Conservation (phyloP, 1,284 basidiomycete species). For the Uromyces viciae-fabae region DNA sequence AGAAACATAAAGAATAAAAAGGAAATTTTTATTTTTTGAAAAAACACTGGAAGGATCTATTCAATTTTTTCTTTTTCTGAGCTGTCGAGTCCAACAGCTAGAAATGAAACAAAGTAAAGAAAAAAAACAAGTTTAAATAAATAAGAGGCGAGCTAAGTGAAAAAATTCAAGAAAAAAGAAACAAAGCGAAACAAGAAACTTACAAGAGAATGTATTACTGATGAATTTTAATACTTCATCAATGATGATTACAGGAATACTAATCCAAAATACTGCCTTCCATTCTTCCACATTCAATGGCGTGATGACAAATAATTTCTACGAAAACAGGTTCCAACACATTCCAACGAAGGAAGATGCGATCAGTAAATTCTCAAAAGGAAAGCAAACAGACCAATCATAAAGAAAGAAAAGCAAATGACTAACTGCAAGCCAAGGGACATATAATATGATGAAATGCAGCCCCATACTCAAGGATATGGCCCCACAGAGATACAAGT, state of each 20-base stretch:
- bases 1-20: no score
- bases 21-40: no score
- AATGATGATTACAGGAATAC: conserved; percentile 79
- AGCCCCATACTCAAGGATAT: conserved; percentile 84
- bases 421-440: conserved; percentile 82
- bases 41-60: no score
- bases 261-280: conserved; percentile 86
- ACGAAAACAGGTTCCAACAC: conserved; percentile 33
- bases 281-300: conserved; percentile 88
- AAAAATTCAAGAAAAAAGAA: background rate
- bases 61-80: conserved; percentile 20
- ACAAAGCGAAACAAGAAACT: conserved; percentile 3
- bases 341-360: conserved; percentile 36
- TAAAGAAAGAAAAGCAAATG: background rate
- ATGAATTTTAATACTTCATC: conserved; percentile 88
- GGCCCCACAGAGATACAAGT: conserved; percentile 81
- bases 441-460: conserved; percentile 90
- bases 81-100: conserved; percentile 12
- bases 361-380: background rate
- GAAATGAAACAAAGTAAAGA: background rate
- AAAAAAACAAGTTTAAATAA: background rate
- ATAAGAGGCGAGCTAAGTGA: background rate
- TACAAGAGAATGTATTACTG: conserved; percentile 61
- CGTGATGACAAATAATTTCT: conserved; percentile 85
- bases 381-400: conserved; percentile 26